Base-by-base conservation (phyloP, 163 green algal species). In the Chlamydomonas reinhardtii region DNA sequence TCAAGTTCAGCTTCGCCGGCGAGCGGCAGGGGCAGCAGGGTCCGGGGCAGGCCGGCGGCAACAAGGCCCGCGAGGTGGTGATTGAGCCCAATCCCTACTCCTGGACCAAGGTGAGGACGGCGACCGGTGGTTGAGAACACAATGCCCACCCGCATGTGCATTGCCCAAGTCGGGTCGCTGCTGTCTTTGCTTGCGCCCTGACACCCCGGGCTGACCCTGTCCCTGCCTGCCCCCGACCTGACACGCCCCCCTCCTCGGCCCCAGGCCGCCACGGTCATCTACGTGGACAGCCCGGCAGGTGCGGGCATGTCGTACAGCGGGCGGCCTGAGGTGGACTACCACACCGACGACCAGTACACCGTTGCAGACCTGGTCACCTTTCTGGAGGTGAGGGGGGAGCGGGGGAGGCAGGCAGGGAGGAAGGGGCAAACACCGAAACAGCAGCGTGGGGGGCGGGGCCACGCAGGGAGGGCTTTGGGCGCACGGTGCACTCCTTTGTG, bases 271-370 rank as follows among this genome's bases (percentile, higher is more conserved):
- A 93, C 89, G 32, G 85, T 96, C 65, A 88, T 96, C 27, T 96
- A 96, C 35, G 91, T 97, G 64, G 94, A 97, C 89, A 95, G 90
- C 0, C 94, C 94, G 34, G 94, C 92, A 2, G 93, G 93, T 31
- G 85, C 88, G 24, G 94, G 94, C 69, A 76, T 96, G 81, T 92
- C 78, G n/a, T 95, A 94, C 79, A 90, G 86, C 32, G 72, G 75
- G 0, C 54, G 52, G 20, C 59, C 71, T 6, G 71, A 87, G 0
- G 43, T 35, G 22, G 93, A 93, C 84, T 93, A 93, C 76, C 27
- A 83, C 66, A 96, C 94, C 69, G 90, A 96, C 83, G 92, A 97
- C 85, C 83, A 85, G 29, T 71, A 81, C 48, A 96, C 94, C 4
- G 91, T 92, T 0, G 73, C 90, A 8, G 94, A 97, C 85, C 90